phyloP scores from a whole-genome alignment of 2,329 filamentous ascomycete species.

The Verticillium tricorpus region DNA sequence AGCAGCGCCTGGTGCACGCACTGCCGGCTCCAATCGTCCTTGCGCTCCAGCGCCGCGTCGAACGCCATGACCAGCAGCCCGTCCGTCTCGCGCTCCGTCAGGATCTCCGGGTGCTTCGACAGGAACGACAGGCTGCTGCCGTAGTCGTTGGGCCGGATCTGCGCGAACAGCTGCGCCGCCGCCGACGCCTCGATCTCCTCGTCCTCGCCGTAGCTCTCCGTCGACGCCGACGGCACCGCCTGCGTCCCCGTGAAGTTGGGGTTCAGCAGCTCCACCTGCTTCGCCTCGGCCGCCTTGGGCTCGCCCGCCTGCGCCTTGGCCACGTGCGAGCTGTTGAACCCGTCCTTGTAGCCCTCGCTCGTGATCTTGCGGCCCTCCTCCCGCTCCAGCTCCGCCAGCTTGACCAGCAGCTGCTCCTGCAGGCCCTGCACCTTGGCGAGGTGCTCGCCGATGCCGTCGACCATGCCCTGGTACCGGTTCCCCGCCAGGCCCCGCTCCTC shows the following conservation, averaged over 20 bases:
- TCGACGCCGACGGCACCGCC: conserved; percentile 23
- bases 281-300: conserved; percentile 20
- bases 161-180: conserved; percentile 74
- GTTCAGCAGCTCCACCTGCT: conserved; percentile 69
- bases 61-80: conserved; percentile 89
- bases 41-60: conserved; percentile 73
- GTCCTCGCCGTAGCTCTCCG: conserved; percentile 56
- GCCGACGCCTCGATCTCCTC: conserved; percentile 72
- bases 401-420: conserved; percentile 68
- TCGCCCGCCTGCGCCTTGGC: conserved; percentile 54
- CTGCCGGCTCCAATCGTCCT: conserved; percentile 72
- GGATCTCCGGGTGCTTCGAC: conserved; percentile 68
- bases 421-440: conserved; percentile 71
- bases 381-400: conserved; percentile 77
- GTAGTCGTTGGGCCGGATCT: conserved; percentile 74
- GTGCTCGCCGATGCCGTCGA: conserved; percentile 73
- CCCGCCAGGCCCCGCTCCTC: conserved; percentile 67
- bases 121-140: conserved; percentile 71
- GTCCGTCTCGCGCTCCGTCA: conserved; percentile 84
- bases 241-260: conserved; percentile 40
- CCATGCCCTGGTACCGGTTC: conserved; percentile 67
- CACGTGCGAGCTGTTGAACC: conserved; percentile 85
- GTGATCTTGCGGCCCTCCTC: conserved; percentile 89
- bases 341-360: conserved; percentile 81
- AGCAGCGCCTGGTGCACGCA: conserved; percentile 92